phyloP scores from a whole-genome alignment of 495 filamentous ascomycete genomes.

The Talaromyces liani region DNA sequence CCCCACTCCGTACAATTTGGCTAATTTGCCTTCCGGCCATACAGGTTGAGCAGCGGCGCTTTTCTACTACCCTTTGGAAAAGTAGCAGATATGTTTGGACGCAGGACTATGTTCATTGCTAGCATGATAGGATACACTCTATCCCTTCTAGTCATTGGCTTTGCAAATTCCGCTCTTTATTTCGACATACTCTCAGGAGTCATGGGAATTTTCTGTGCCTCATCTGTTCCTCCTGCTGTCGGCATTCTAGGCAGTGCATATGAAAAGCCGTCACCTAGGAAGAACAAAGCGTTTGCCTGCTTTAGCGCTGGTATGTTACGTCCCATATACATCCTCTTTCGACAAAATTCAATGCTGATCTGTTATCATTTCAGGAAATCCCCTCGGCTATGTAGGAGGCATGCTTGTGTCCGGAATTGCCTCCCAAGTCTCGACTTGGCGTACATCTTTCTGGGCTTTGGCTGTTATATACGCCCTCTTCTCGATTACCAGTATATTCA shows the following conservation, averaged over 20 bases:
- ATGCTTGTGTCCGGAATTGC: constrained; percentile 60
- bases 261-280: constrained; percentile 49
- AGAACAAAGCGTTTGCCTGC: constrained; percentile 61
- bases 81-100: constrained; percentile 67
- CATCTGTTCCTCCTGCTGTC: constrained; percentile 59
- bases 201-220: constrained; percentile 54
- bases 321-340: neutral
- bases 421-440: constrained; percentile 59
- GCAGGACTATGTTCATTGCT: constrained; percentile 58
- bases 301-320: constrained; percentile 39
- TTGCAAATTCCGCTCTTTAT: constrained; percentile 53
- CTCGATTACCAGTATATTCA: constrained; percentile 51
- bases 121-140: constrained; percentile 58
- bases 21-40: neutral
- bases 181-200: constrained; percentile 59
- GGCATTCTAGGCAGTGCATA: constrained; percentile 62
- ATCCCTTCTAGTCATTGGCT: constrained; percentile 50
- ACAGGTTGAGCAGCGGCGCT: constrained; percentile 58
- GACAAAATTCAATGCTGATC: neutral
- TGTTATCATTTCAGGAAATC: constrained; percentile 40
- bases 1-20: neutral
- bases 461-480: constrained; percentile 55
- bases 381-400: constrained; percentile 62
- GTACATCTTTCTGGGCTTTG: constrained; percentile 57
- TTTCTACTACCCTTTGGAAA: constrained; percentile 69